These are phyloP conservation scores for Cystobasidium pallidum DNA, from an alignment of 1,284 basidiomycete genomes.

Conservation along the genomic window DNA sequence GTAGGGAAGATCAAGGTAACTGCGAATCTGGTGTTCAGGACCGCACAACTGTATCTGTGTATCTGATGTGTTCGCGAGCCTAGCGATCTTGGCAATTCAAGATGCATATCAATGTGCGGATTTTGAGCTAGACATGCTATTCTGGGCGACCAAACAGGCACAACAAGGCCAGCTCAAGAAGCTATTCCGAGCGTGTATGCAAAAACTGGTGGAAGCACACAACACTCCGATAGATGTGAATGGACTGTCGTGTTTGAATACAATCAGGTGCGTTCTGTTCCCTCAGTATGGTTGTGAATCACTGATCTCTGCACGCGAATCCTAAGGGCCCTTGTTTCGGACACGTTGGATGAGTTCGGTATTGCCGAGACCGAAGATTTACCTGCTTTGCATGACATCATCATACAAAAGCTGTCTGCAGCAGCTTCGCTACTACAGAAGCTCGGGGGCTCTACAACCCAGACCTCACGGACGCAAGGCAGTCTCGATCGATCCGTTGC, in stretches of 20 bases:
- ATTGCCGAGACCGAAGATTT: neutral
- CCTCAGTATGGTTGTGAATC: neutral
- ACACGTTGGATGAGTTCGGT: neutral
- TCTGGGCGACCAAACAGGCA: constrained; percentile 37
- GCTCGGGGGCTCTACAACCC: neutral
- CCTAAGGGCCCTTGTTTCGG: constrained; percentile 7
- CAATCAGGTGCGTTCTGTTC: neutral
- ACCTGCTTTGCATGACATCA: neutral
- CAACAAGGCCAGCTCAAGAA: constrained; percentile 17
- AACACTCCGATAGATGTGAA: neutral
- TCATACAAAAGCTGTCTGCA: constrained; percentile 7
- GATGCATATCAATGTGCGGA: constrained; percentile 4
- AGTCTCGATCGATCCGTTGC: neutral
- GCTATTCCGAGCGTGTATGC: constrained; percentile 4
- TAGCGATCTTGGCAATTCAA: neutral
- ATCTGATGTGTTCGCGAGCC: neutral
- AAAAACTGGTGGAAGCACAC: neutral
- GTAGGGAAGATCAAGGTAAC: constrained; percentile 17
- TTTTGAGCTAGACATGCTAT: constrained; percentile 27
- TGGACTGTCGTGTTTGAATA: neutral
- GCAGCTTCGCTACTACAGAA: neutral
- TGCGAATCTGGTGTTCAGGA: too few relatives aligned
- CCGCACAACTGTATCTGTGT: too few relatives aligned
- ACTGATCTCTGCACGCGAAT: neutral
- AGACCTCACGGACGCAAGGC: neutral